Base-by-base conservation (phyloP, 495 filamentous ascomycete species). In the Bacidia gigantensis region DNA sequence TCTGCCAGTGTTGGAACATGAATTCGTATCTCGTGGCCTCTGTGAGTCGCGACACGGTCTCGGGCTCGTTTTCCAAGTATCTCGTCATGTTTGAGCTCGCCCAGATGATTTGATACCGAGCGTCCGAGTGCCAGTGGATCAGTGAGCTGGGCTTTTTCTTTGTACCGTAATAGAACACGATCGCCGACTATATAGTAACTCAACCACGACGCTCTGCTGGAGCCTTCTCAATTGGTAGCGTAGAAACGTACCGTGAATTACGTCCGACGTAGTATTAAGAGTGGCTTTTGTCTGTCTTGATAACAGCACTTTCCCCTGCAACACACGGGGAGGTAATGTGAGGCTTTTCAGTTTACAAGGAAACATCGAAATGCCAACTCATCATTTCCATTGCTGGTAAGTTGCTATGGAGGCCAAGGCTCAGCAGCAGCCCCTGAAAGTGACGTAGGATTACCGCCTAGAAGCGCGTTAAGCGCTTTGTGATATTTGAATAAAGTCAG, bases 1-100 rank as follows among this genome's bases (percentile, higher is more conserved):
- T 88, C 82, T 41, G 78, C 81, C 14, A 89, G 63, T 0, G 80
- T 82, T 7, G 85, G 83, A 35, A 74, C 72, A 25, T 73, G 73
- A 26, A 84, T 62, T 54, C 80, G 71, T 52, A 74, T 76, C 18
- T 71, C 65, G 0, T 59, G 58, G 66, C 70, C 68, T 60, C 76
- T 78, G 38, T 62, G 69, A 17, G 75, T 69, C 32, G 67, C 62
- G 3, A 86, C 67, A 26, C 72, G 54, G 47, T 82, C 76, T 49
- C 82, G 69, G 1, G 72, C 59, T n/a, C 59, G 57, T 46, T 72
- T 75, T 40, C 82, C 83, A 61, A 89, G 79, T 55, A 89, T 80
- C 45, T 74, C 66, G 49, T 73, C 64, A 57, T 86, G 82, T 0
- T 59, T 26, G 40, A 89, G 60, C 25, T 56, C 46, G 20, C 81